Conservation (phyloP, 2,329 filamentous ascomycete species). For the Calonectria hongkongensis region DNA sequence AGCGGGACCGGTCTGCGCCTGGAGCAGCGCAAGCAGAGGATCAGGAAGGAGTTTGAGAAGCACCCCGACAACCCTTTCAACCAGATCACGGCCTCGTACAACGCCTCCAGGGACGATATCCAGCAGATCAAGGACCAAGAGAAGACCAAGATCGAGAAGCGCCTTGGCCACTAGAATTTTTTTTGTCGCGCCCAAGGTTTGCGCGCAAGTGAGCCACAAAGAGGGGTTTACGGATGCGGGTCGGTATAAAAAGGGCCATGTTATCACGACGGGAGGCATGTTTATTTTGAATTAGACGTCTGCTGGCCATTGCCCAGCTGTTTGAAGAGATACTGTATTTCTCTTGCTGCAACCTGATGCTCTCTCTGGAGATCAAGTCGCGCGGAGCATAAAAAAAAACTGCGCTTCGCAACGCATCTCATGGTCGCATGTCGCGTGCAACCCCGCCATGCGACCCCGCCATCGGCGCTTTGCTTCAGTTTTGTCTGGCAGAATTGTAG, state of each 20-base stretch:
- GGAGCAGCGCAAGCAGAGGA: slow-evolving; percentile 89
- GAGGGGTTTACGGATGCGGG: slow-evolving; percentile 20
- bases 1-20: slow-evolving; percentile 82
- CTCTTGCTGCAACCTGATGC: slow-evolving; percentile 13
- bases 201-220: background rate
- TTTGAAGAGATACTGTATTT: slow-evolving; percentile 32
- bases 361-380: background rate
- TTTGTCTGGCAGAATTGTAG: slow-evolving; percentile 54
- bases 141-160: slow-evolving; percentile 83
- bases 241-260: slow-evolving; percentile 26
- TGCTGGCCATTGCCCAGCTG: slow-evolving; percentile 43
- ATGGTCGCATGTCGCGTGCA: slow-evolving; percentile 4
- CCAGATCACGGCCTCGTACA: slow-evolving; percentile 84
- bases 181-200: slow-evolving; percentile 1
- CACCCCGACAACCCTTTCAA: slow-evolving; percentile 97
- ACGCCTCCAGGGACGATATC: slow-evolving; percentile 87
- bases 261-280: slow-evolving; percentile 37
- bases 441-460: slow-evolving; percentile 53
- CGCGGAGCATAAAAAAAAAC: slow-evolving; percentile 14
- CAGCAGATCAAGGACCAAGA: slow-evolving; percentile 79
- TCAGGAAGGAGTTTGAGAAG: slow-evolving; percentile 95
- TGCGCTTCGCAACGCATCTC: background rate
- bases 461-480: slow-evolving; percentile 39
- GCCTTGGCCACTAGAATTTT: slow-evolving; percentile 68
- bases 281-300: slow-evolving; percentile 46